Evolutionary conservation across 805 yeast genomes (phyloP).

Genomic region (Sungouiella thailandica): DNA sequence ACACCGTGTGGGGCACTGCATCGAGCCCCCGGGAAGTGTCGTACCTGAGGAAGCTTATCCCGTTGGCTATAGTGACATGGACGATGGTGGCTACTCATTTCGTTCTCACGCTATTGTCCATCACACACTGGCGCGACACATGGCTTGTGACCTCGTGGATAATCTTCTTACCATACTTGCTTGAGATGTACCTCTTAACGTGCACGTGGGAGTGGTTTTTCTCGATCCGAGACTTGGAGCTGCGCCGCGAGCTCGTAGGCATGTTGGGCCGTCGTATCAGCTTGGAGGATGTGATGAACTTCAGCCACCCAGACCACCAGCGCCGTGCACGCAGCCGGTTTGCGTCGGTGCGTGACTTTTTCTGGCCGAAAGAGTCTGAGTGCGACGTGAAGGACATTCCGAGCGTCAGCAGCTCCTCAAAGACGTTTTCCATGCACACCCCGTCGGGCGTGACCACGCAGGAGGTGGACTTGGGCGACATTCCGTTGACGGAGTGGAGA

Average conservation of each 20-base stretch:
- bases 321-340: constrained; percentile 31
- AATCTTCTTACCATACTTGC: constrained; percentile 35
- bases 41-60: constrained; percentile 41
- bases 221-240: constrained; percentile 47
- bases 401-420: not conserved
- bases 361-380: not conserved
- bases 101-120: constrained; percentile 20
- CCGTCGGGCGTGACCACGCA: not conserved
- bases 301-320: constrained; percentile 18
- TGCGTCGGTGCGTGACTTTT: constrained; percentile 15
- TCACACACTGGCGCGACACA: constrained; percentile 22
- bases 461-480: not conserved
- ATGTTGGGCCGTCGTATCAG: constrained; percentile 59
- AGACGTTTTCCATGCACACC: not conserved
- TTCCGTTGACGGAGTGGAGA: not conserved
- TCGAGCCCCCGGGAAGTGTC: constrained; percentile 37
- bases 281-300: constrained; percentile 35
- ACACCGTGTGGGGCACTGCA: constrained; percentile 27
- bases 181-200: constrained; percentile 47
- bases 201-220: constrained; percentile 66
- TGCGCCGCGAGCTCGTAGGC: constrained; percentile 47
- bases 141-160: constrained; percentile 49
- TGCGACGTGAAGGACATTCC: not conserved
- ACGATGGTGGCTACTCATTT: constrained; percentile 35
- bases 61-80: constrained; percentile 45